Evolutionary conservation across 2,329 filamentous ascomycete genomes (phyloP), one percentile per base, ranked within the genome.

Genomic region (Hyphodiscus sp.): DNA sequence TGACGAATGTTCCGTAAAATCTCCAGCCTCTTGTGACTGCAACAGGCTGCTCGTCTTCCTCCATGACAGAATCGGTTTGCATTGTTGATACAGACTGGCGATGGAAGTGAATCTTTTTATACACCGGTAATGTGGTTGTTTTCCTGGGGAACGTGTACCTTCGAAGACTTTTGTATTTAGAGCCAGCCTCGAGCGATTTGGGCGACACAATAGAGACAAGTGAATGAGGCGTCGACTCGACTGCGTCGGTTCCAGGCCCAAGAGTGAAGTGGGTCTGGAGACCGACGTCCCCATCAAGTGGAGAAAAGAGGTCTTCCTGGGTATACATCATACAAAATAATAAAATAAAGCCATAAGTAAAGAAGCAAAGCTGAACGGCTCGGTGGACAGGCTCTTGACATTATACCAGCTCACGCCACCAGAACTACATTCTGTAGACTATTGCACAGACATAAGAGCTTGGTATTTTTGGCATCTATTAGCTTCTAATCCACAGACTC

Each of bases 1-100:
- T 62, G n/a, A 42, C 51, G 55, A 65, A 62, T 42, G 58, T 60
- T 26, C 57, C 55, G 43, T 55, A 57, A 26, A 65, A 65, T 23
- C 57, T 49, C 60, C 54, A 60, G n/a, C 51, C 33, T 38, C 33
- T 13, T n/a, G 4, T 13, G 33, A 6, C 11, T 15, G 33, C 11
- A 38, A 38, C 5, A 38, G 33, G 33, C 16, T 38, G 33, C 16
- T 38, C 33, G 11, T 38, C 33, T 38, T 38, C 13, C 13, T 38
- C 33, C 33, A 38, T 38, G 4, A 6, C 33, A 38, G 33, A 38
- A 13, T 38, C 33, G 33, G 33, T 38, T 15, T 38, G 33, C 33
- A 38, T 38, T 15, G 33, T 38, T 38, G 16, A 13, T 2, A 38
- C 11, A 38, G 33, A 38, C 16, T 38, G 2, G 33, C 13, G 11